Evolutionary conservation across 805 yeast genomes (phyloP), one percentile per base, ranked within the genome.

Genomic region (Metschnikowia colocasiae): DNA sequence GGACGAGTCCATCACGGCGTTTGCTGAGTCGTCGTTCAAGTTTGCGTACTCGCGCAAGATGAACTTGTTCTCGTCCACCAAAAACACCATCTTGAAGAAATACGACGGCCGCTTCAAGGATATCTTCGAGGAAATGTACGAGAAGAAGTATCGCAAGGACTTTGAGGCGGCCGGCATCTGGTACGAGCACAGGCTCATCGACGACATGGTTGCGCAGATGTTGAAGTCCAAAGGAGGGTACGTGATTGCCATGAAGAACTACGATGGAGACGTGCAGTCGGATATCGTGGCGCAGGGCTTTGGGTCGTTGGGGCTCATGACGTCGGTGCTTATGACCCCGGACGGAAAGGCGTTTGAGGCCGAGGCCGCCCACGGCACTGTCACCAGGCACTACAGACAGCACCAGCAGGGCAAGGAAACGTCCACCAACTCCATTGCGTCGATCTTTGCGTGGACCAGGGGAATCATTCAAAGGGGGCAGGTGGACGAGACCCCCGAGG

Each of bases 171-270:
- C 71, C 29, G 85, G 84, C 19, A 76, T 86, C 54, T 78, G 80
- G 73, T 86, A 85, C 59, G 91, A 86, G 65, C 94, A 86, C 66
- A 79, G 94, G 67, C 75, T 86, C 61, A 86, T 86, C 53, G 94
- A 86, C 65, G 94, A 86, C 63, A 86, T 86, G 90, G 94, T 86
- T 51, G 92, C 92, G 4, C 94, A 86, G 68, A 86, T 86, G 94
- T 68, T 86, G 61, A 86, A 86, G 66, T 85, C 92, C 22, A 82
- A 82, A 59, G 94, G 94, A 60, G 94, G 94, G 5, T 86, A 78
- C 61, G 79, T 85, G 52, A 78, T 86, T 74, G 92, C 92, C 41
- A 73, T 86, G 74, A 86, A 86, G 67, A 86, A 86, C 67, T 86
- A 86, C 62, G 94, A 86, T 63, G 94, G 94, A 67, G 94, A 86